These are phyloP conservation scores for Chamaecrista fasciculata DNA, from an alignment of 306 rosid genomes.

Conservation along the genomic window DNA sequence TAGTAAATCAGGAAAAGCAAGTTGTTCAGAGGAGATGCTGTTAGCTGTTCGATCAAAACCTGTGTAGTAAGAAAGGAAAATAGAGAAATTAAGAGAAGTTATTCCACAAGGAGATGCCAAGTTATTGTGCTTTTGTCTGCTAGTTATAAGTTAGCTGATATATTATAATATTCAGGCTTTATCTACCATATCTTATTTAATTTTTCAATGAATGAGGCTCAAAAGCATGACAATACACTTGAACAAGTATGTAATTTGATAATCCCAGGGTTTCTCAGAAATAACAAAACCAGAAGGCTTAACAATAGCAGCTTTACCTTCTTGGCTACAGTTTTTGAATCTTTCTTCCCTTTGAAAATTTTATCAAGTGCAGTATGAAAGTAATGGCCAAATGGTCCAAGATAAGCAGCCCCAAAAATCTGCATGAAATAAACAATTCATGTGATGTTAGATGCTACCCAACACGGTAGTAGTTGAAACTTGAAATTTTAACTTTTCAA, in stretches of 20 bases:
- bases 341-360: conserved; percentile 91
- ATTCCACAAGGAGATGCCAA: neutral
- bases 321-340: conserved; percentile 78
- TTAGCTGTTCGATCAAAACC: conserved; percentile 89
- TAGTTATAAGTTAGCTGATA: neutral
- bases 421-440: conserved; percentile 37
- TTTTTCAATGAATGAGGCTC: neutral
- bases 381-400: conserved; percentile 96
- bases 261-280: conserved; percentile 1
- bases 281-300: conserved; percentile 19
- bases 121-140: neutral
- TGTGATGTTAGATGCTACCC: conserved; percentile 11
- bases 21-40: conserved; percentile 88
- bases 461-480: conserved; percentile 1
- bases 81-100: neutral
- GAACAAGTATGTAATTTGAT: neutral
- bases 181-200: neutral
- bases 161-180: neutral
- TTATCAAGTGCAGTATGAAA: conserved; percentile 63
- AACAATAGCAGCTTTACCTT: conserved; percentile 53
- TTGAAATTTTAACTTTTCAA: neutral
- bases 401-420: conserved; percentile 86
- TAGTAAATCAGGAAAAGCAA: conserved; percentile 81
- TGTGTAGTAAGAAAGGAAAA: conserved; percentile 35
- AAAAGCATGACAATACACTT: neutral